Percentiles rank a stretch among this genome's conserved stretches.
These are phyloP conservation scores for Diaporthe humulicola DNA, from an alignment of 2,329 filamentous ascomycete genomes.

Conservation along the genomic window DNA sequence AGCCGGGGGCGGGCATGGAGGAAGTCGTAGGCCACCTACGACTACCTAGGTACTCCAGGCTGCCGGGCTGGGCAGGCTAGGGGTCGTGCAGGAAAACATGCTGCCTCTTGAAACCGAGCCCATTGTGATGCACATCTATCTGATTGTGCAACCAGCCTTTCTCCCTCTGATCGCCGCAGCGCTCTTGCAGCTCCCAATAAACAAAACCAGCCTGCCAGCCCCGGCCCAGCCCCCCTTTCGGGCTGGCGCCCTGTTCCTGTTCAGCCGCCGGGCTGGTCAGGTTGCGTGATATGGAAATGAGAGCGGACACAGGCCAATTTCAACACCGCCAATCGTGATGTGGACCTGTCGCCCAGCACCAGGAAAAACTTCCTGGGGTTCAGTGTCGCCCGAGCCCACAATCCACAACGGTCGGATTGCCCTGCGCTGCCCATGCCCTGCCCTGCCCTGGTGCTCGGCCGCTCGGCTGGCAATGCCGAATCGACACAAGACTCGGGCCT, in stretches of 20 bases:
- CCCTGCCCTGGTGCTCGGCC: conserved; percentile 16
- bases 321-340: conserved; percentile 36
- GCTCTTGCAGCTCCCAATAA: conserved; percentile 27
- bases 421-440: background rate
- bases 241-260: conserved; percentile 31
- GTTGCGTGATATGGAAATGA: conserved; percentile 40
- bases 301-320: conserved; percentile 39
- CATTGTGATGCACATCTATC: conserved; percentile 11
- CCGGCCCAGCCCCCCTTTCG: conserved; percentile 24
- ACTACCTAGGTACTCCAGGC: background rate
- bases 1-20: conserved; percentile 2
- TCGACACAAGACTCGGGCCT: conserved; percentile 9
- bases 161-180: conserved; percentile 16
- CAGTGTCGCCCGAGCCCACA: background rate
- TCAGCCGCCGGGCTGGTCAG: conserved; percentile 13
- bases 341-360: background rate
- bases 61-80: background rate
- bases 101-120: conserved; percentile 15
- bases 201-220: background rate
- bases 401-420: conserved; percentile 10
- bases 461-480: conserved; percentile 25
- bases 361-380: conserved; percentile 22
- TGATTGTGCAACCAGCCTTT: conserved; percentile 15
- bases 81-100: conserved; percentile 16
- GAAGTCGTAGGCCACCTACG: too few relatives aligned